Evolutionary conservation across 1,284 basidiomycete genomes (phyloP), one percentile per base, ranked within the genome.

Genomic region (Pisolithus thermaeus): DNA sequence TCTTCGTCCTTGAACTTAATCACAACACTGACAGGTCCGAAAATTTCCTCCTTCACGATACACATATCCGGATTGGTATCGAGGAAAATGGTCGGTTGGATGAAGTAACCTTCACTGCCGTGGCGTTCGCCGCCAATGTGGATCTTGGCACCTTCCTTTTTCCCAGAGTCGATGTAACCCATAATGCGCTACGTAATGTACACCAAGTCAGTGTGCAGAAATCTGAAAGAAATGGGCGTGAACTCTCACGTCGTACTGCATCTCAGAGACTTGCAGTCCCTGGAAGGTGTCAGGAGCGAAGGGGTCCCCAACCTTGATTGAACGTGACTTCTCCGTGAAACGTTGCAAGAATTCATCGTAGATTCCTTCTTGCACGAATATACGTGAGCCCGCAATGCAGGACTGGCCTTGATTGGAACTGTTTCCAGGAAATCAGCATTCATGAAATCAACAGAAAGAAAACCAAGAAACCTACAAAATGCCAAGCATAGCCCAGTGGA

Each of bases 11-110:
- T 20, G 18, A 20, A 20, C 18, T 20, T 20, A 20, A 20, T 20
- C 18, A 20, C 18, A 20, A 20, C 18, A 20, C 18, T 20, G 18
- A 20, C 18, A 1, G 18, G 18, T 20, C 18, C 18, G 18, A 20
- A 20, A 64, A 95, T 93, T 72, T 97, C 94, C 72, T 97, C 94
- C 62, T 79, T 71, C 55, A 90, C 85, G 64, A 97, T 96, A 73
- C 81, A 85, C 88, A 93, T 92, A 56, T 87, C 77, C 30, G 83
- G 77, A 45, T 75, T 79, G 38, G 82, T 81, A 64, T 93, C 76
- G 38, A 85, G 87, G 78, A 96, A 95, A 69, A 96, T 82, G 36
- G 92, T 96, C 16, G 87, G 90, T 60, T 79, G 61, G 70, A 90
- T 81, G 69, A 81, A 90, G 76, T 79, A 90, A 1, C 87, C 87